Base-by-base conservation (phyloP, 2,329 filamentous ascomycete genomes). In the Cordyceps javanica region DNA sequence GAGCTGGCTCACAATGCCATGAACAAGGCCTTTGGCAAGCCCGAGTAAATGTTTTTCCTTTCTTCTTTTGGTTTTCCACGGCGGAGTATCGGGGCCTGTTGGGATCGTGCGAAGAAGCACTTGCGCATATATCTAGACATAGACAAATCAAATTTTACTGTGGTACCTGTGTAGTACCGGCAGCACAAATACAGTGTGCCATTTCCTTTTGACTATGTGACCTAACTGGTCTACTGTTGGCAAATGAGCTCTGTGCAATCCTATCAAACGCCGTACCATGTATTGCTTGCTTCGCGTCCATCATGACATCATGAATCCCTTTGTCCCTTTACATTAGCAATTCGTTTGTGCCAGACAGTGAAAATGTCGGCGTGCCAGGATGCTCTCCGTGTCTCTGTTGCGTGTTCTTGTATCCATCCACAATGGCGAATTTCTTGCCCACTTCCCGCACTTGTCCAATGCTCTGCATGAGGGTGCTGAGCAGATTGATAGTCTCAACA, bases 1-100 rank as follows among this genome's bases (percentile, higher is more conserved):
- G 90, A 94, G 77, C 72, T 93, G 70, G 90, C 90, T 44, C 89
- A 94, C 68, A 86, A 90, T 73, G 86, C 86, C 46, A 91, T 94
- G 88, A 86, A 83, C 63, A 91, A 86, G 80, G 75, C 82, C 50
- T 90, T 93, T 69, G 83, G 77, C 21, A 61, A 61, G 60, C 34
- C 36, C 14, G 54, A 56, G 45, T 56, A 41, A 56, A 38, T 16
- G n/a, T n/a, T n/a, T n/a, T 38, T 10, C 21, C 5, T 39, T 8
- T 39, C 21, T 39, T 16, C 19, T 38, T 21, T 7, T 41, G n/a
- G 38, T 41, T n/a, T n/a, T n/a, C n/a, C n/a, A 41, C 21, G n/a
- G 9, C n/a, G 38, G 38, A 41, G 38, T 41, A 41, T 41, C 3
- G 38, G 38, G n/a, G n/a, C n/a, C n/a, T 41, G n/a, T 21, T 36